Base-by-base conservation (phyloP, 164 flowering plant species). In the Nymphaea thermarum region DNA sequence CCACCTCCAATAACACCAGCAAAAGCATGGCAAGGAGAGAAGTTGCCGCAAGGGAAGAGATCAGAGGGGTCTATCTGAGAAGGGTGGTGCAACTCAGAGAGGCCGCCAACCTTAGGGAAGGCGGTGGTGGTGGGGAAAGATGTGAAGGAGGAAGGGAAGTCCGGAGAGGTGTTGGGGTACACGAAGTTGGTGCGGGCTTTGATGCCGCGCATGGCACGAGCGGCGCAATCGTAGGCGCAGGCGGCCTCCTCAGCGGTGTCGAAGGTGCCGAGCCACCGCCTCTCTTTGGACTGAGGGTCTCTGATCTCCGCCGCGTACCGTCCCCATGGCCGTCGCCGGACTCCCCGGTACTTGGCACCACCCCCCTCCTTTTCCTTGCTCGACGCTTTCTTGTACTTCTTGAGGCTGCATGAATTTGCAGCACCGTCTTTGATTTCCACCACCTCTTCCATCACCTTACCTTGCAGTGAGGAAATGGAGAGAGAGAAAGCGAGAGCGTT, bases 211-310 rank as follows among this genome's bases (percentile, higher is more conserved):
- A 92, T 88, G 77, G 91, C 83, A 0, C 93, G 78, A 5, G 98
- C 98, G 4, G 98, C 98, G 64, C 80, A 80, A 83, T 92, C 98
- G 68, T 92, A 92, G 42, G 98, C 98, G 57, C 92, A 88, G 1
- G 98, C 98, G 0, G 98, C 98, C 68, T 92, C 92, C 76, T 90
- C 98, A 0, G 98, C 98, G 4, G 98, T 92, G 82, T 92, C 98
- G 68, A 92, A 92, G 4, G 98, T 92, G 3, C 98, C 98, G 2
- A 92, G 80, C 98, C 98, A 92, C 18, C 94, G 81, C 65, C 98
- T 17, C 68, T 92, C 98, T 70, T 92, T 92, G 2, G 92, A 83
- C 71, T 79, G 85, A 1, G 98, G 96, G 76, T 92, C 98, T 4
- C 98, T 44, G 45, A 92, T 92, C 79, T 92, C 98, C 0, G 98